phyloP scores from a whole-genome alignment of 306 rosid species.

The Vachellia collinsii region DNA sequence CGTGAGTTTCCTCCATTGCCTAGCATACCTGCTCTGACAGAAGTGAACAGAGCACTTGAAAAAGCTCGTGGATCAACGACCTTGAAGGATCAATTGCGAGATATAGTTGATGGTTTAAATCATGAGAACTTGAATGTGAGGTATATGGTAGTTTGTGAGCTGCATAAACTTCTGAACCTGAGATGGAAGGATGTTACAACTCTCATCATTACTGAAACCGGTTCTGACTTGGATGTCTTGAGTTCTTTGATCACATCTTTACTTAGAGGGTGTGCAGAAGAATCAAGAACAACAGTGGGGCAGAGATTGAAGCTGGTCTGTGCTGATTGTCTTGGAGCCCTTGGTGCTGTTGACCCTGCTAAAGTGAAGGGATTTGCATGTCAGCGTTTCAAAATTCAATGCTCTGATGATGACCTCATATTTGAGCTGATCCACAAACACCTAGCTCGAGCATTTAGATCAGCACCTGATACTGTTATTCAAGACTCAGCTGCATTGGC shows the following conservation, averaged over 20 bases:
- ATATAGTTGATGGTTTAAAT: slow-evolving; percentile 84
- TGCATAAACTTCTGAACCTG: slow-evolving; percentile 79
- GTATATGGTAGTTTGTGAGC: slow-evolving; percentile 86
- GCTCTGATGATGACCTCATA: slow-evolving; percentile 96
- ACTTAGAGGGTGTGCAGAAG: slow-evolving; percentile 89
- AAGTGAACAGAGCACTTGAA: slow-evolving; percentile 80
- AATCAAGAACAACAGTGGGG: slow-evolving; percentile 83
- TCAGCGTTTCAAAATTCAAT: slow-evolving; percentile 88
- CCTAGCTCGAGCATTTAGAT: slow-evolving; percentile 91
- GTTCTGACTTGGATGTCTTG: slow-evolving; percentile 78
- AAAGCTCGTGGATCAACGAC: slow-evolving; percentile 85
- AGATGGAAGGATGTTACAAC: slow-evolving; percentile 76
- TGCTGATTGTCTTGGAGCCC: slow-evolving; percentile 97
- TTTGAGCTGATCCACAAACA: slow-evolving; percentile 95
- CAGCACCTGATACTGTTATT: slow-evolving; percentile 90
- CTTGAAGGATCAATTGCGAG: slow-evolving; percentile 77
- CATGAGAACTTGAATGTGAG: slow-evolving; percentile 93
- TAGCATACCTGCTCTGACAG: slow-evolving; percentile 66
- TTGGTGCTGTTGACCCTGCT: slow-evolving; percentile 99
- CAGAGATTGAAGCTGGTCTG: slow-evolving; percentile 90
- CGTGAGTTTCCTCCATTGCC: slow-evolving; percentile 89
- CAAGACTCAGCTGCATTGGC: slow-evolving; percentile 99
- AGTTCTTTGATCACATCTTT: slow-evolving; percentile 84
- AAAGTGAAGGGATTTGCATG: slow-evolving; percentile 78
- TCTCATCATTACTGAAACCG: slow-evolving; percentile 77